Percentiles rank a stretch among this genome's conserved stretches.
Evolutionary conservation across 2,329 filamentous ascomycete species (phyloP).

Genomic region (Sporothrix pseudoabietina): DNA sequence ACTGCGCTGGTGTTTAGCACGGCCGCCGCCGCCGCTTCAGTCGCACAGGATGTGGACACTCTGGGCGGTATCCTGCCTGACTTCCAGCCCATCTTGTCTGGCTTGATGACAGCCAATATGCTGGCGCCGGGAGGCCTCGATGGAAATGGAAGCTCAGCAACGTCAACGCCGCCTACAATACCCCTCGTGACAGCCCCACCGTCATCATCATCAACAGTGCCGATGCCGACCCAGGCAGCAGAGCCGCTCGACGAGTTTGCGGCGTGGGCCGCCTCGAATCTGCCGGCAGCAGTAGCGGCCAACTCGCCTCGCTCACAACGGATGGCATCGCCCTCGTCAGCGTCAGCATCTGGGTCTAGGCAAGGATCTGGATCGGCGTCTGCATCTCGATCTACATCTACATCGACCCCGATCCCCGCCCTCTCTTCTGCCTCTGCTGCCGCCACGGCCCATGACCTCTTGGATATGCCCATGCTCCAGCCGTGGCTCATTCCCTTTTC

Average conservation of each 20-base stretch:
- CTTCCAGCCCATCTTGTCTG: slow-evolving; percentile 13
- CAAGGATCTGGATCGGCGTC: neutral
- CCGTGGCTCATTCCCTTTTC: slow-evolving; percentile 25
- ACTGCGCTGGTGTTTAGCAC: neutral
- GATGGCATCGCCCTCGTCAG: neutral
- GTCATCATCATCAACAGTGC: neutral
- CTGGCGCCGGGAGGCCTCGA: neutral
- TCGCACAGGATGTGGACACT: neutral
- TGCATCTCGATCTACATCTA: neutral
- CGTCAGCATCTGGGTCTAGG: neutral
- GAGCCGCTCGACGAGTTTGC: slow-evolving; percentile 6
- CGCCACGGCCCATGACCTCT: neutral
- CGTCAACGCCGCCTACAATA: neutral
- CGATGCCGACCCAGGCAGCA: neutral
- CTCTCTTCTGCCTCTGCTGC: neutral
- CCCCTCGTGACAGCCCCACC: neutral
- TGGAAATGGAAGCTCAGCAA: neutral
- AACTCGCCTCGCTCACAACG: neutral
- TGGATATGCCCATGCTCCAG: slow-evolving; percentile 17
- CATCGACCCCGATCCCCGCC: neutral
- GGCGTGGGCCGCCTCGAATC: slow-evolving; percentile 15
- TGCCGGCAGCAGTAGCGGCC: slow-evolving; percentile 6
- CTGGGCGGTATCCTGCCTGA: neutral
- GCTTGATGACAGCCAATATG: neutral
- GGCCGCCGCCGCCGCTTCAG: neutral